Conservation (phyloP, 192 early-diverging fungal genomes). For the Borealophlyctis nickersoniae region DNA sequence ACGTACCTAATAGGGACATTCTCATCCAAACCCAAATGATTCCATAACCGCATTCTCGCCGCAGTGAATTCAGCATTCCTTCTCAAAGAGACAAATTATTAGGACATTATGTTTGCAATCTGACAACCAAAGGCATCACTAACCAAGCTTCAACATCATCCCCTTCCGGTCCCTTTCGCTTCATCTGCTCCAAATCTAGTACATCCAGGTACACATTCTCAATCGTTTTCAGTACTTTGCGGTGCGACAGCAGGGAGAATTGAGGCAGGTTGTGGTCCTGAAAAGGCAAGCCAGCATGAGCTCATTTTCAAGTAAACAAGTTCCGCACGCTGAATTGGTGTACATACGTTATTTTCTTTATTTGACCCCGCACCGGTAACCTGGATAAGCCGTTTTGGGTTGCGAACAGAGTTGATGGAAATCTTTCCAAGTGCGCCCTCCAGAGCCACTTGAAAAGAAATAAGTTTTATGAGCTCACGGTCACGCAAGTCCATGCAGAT, state of each 20-base stretch:
- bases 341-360: conserved; percentile 19
- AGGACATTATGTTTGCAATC: too few relatives aligned
- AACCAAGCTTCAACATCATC: conserved; percentile 42
- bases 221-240: conserved; percentile 46
- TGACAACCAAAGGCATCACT: too few relatives aligned
- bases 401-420: conserved; percentile 79
- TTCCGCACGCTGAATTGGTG: too few relatives aligned
- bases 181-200: conserved; percentile 78
- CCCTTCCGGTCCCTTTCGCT: conserved; percentile 62
- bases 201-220: conserved; percentile 80
- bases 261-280: conserved; percentile 23
- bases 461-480: conserved; percentile 6
- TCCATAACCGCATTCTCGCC: conserved; percentile 57
- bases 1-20: conserved; percentile 57
- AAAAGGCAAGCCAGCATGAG: too few relatives aligned
- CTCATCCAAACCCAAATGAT: conserved; percentile 57
- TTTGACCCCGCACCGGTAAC: conserved; percentile 54
- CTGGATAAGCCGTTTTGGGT: conserved; percentile 84
- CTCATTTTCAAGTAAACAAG: too few relatives aligned
- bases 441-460: conserved; percentile 61
- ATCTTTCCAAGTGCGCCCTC: conserved; percentile 97
- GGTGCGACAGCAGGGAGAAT: conserved; percentile 19
- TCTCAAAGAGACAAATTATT: too few relatives aligned
- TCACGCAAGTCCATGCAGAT: too few relatives aligned
- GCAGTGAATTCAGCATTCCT: conserved; percentile 38